These are phyloP conservation scores for Metschnikowia amazonensis DNA, from an alignment of 805 yeast species.

Conservation along the genomic window DNA sequence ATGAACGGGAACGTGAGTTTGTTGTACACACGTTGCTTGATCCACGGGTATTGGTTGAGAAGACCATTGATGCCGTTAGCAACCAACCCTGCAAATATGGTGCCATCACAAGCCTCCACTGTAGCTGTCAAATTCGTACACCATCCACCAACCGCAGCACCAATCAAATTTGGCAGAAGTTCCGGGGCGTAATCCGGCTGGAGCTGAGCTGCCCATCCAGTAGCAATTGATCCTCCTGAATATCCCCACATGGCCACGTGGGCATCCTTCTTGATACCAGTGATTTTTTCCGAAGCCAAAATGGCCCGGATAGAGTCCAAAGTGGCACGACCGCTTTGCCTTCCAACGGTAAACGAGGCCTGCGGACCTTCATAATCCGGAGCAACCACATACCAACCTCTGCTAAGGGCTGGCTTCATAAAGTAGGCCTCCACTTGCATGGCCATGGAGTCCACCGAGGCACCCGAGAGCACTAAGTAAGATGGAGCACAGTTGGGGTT, in stretches of 20 bases:
- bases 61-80: conserved; percentile 30
- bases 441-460: conserved; percentile 10
- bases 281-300: conserved; percentile 16
- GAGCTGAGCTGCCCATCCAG: conserved; percentile 36
- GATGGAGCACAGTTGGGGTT: conserved; percentile 22
- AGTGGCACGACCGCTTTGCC: conserved; percentile 26
- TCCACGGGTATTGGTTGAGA: conserved; percentile 27
- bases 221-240: conserved; percentile 37
- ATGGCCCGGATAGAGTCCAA: conserved; percentile 31
- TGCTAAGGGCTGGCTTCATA: conserved; percentile 14
- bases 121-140: conserved; percentile 32
- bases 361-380: conserved; percentile 36
- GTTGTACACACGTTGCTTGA: conserved; percentile 5
- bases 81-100: conserved; percentile 27
- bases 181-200: conserved; percentile 38
- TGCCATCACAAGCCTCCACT: conserved; percentile 23
- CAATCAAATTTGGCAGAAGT: conserved; percentile 20
- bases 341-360: conserved; percentile 29
- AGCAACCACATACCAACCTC: conserved; percentile 32
- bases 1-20: not conserved
- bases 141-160: conserved; percentile 36
- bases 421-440: conserved; percentile 17
- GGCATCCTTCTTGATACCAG: conserved; percentile 22
- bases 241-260: conserved; percentile 31
- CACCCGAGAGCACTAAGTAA: conserved; percentile 18